Conservation (phyloP, 805 yeast genomes). For the Yarrowia divulgata region DNA sequence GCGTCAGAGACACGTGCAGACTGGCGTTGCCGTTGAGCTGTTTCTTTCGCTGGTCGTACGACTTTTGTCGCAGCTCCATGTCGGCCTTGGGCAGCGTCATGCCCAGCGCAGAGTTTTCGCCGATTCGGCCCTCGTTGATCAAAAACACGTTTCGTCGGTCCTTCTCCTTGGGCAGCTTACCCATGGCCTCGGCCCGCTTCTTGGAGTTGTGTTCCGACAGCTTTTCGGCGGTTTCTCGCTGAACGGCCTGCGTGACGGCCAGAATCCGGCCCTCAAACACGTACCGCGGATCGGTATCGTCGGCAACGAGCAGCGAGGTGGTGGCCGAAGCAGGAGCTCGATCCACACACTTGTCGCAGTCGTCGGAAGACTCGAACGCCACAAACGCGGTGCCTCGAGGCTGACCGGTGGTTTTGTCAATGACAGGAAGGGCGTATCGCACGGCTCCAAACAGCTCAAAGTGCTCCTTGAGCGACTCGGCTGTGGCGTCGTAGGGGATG, state of each 20-base stretch:
- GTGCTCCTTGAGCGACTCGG: conserved; percentile 77
- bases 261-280: conserved; percentile 93
- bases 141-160: conserved; percentile 87
- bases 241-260: conserved; percentile 83
- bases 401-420: conserved; percentile 81
- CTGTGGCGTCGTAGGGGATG: conserved; percentile 92
- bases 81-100: conserved; percentile 71
- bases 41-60: conserved; percentile 82
- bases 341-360: conserved; percentile 70
- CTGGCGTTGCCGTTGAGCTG: conserved; percentile 91
- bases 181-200: conserved; percentile 76
- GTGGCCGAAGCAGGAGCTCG: conserved; percentile 76
- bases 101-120: conserved; percentile 80
- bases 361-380: conserved; percentile 70
- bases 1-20: conserved; percentile 89
- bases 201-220: conserved; percentile 76
- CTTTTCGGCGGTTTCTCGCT: conserved; percentile 77
- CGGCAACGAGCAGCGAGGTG: conserved; percentile 79
- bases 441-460: conserved; percentile 85
- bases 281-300: conserved; percentile 84
- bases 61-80: conserved; percentile 85
- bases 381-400: conserved; percentile 97
- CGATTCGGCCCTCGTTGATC: conserved; percentile 92
- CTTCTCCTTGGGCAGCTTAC: conserved; percentile 78
- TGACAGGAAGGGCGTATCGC: conserved; percentile 90